These are phyloP conservation scores for Catharanthus roseus DNA, from an alignment of 257 asterid genomes.

Conservation along the genomic window DNA sequence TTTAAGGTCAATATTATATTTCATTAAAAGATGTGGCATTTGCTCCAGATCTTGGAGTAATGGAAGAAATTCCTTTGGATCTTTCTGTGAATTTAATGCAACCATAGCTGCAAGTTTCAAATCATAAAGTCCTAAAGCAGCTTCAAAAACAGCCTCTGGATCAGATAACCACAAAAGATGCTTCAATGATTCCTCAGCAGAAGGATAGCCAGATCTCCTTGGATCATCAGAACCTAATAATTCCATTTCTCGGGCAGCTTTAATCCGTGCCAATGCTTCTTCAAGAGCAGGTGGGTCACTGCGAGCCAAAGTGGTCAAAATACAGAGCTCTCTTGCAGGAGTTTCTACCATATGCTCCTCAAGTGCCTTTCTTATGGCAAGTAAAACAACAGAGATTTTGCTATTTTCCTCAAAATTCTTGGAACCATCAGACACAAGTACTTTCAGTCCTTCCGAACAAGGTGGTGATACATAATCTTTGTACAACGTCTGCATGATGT, in stretches of 20 bases:
- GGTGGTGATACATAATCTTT: constrained; percentile 40
- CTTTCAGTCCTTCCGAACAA: constrained; percentile 27
- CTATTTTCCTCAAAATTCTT: constrained; percentile 32
- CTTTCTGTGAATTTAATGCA: constrained; percentile 88
- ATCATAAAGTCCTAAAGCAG: constrained; percentile 95
- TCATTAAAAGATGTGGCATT: constrained; percentile 67
- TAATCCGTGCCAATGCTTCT: constrained; percentile 81
- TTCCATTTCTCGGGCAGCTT: constrained; percentile 74
- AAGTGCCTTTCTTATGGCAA: constrained; percentile 72
- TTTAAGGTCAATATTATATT: constrained; percentile 77
- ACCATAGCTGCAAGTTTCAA: constrained; percentile 96
- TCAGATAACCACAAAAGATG: constrained; percentile 91
- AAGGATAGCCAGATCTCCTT: constrained; percentile 44
- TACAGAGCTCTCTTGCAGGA: constrained; percentile 88
- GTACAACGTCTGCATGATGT: constrained; percentile 73
- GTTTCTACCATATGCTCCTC: constrained; percentile 63
- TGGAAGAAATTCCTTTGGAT: constrained; percentile 95
- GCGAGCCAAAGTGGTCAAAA: constrained; percentile 86
- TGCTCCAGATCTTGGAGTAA: constrained; percentile 74
- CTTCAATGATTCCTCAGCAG: constrained; percentile 93
- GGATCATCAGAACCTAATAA: constrained; percentile 55
- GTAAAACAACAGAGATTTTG: constrained; percentile 56
- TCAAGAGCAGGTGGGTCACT: constrained; percentile 82
- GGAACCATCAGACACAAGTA: constrained; percentile 25
- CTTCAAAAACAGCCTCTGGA: constrained; percentile 77